Base-by-base conservation (phyloP, 306 rosid genomes). In the Canavalia ensiformis region DNA sequence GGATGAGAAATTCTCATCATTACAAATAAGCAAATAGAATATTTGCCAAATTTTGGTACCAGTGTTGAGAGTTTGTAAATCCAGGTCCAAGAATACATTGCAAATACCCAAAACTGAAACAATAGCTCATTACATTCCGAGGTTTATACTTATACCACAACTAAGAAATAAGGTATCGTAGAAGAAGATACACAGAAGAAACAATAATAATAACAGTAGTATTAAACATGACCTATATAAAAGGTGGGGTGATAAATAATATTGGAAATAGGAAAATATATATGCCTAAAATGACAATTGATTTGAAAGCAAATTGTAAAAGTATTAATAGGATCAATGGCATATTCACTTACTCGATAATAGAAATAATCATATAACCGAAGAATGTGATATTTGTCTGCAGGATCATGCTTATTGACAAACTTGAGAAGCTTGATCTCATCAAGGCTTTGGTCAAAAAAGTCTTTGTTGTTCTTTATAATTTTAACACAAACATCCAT, bases 401-500 rank as follows among this genome's bases (percentile, higher is more conserved):
- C 94, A 42, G 97, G 97, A 84, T 93, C 97, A 74, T 93, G 97
- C 90, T 88, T 93, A 74, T 93, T 93, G 79, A 93, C 94, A 57
- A 88, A 90, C 88, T 93, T 93, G 79, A 93, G 97, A 86, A 93
- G 97, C 92, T 93, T 93, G 83, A 93, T 93, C 92, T 91, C 97
- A 75, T 93, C 97, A 75, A 93, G 96, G 79, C 97, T 93, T 84
- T 93, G 97, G 85, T 93, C 97, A 87, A 93, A 93, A 71, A 93
- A 93, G 78, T 93, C 97, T 80, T 93, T 93, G 97, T 93, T 93
- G 93, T 93, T 93, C 91, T 93, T 93, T 81, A 93, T 93, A 71
- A 93, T 90, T 87, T 93, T 93, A 59, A 93, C 90, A 84, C 97
- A 93, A 39, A 93, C 97, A 86, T 93, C 97, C 94, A 93, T 88